phyloP scores from a whole-genome alignment of 495 filamentous ascomycete genomes.

The Letharia columbiana region DNA sequence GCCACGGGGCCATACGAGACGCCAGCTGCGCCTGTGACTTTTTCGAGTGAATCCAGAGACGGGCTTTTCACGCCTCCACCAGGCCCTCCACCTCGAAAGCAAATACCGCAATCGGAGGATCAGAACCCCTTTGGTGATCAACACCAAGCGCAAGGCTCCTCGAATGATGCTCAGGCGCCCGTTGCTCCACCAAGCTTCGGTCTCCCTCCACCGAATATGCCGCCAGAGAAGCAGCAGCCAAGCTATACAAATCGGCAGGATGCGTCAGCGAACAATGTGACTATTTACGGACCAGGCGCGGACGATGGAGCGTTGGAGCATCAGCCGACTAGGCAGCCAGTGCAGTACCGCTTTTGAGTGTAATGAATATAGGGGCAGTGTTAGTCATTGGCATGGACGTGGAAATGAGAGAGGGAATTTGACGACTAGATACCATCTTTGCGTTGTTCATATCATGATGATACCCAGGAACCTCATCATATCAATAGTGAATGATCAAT shows the following conservation, averaged over 20 bases:
- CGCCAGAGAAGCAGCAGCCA: constrained; percentile 4
- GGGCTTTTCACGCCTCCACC: constrained; percentile 8
- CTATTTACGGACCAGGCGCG: constrained; percentile 5
- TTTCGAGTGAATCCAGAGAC: neutral
- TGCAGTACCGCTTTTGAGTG: constrained; percentile 18
- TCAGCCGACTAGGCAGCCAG: constrained; percentile 12
- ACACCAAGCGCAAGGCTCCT: constrained; percentile 4
- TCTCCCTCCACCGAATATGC: constrained; percentile 10
- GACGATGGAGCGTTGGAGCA: constrained; percentile 4
- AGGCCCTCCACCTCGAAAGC: constrained; percentile 11
- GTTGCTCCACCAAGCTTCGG: constrained; percentile 13
- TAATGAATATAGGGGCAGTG: neutral
- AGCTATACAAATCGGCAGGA: constrained; percentile 13
- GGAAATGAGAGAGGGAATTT: neutral
- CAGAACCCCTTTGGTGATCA: constrained; percentile 21
- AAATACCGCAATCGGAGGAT: constrained; percentile 5
- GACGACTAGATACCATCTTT: neutral
- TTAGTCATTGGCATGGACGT: neutral
- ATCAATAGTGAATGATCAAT: neutral
- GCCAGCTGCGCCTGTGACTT: neutral
- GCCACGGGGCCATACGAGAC: constrained; percentile 12
- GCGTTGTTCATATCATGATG: neutral
- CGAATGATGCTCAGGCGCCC: constrained; percentile 4
- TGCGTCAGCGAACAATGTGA: neutral
- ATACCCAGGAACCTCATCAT: constrained; percentile 1